phyloP scores from a whole-genome alignment of 192 early-diverging fungal species.

The Paraglomus occultum region DNA sequence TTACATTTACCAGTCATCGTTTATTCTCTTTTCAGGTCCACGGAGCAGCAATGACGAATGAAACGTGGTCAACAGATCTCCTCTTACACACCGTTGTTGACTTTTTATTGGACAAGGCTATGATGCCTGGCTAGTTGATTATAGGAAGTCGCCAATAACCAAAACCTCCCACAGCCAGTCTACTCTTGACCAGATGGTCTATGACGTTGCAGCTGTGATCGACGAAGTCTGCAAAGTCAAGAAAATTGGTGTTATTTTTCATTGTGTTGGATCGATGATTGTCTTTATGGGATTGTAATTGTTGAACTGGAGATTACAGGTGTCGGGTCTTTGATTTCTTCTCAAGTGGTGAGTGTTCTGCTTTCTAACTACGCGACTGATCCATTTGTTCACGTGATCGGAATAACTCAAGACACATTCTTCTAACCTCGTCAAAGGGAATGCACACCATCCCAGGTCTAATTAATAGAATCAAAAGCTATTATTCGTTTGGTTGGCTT shows the following conservation, averaged over 20 bases:
- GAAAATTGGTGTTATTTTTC: conserved; percentile 37
- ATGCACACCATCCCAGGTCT: conserved; percentile 8
- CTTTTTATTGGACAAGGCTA: conserved; percentile 37
- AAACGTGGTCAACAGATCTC: conserved; percentile 35
- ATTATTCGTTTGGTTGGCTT: background rate
- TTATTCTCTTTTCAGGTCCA: conserved; percentile 27
- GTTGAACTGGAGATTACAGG: conserved; percentile 39
- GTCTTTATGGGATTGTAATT: conserved; percentile 38
- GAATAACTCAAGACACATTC: no score
- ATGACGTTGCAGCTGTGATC: conserved; percentile 38
- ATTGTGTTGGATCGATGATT: conserved; percentile 38
- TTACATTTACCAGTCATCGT: no score
- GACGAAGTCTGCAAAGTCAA: conserved; percentile 33
- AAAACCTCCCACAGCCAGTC: conserved; percentile 31
- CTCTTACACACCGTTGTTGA: conserved; percentile 40
- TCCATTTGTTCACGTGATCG: background rate
- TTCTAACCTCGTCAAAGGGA: background rate
- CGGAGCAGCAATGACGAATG: conserved; percentile 33
- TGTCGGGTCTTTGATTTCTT: conserved; percentile 36
- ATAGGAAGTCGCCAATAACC: conserved; percentile 31
- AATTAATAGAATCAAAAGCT: conserved; percentile 18
- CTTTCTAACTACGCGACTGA: background rate
- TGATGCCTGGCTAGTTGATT: conserved; percentile 41
- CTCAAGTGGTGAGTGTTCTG: conserved; percentile 33
- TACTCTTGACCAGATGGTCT: conserved; percentile 26